Evolutionary conservation across 352 stramenopile species (phyloP).

Genomic region (Globisporangium carolinianum): DNA sequence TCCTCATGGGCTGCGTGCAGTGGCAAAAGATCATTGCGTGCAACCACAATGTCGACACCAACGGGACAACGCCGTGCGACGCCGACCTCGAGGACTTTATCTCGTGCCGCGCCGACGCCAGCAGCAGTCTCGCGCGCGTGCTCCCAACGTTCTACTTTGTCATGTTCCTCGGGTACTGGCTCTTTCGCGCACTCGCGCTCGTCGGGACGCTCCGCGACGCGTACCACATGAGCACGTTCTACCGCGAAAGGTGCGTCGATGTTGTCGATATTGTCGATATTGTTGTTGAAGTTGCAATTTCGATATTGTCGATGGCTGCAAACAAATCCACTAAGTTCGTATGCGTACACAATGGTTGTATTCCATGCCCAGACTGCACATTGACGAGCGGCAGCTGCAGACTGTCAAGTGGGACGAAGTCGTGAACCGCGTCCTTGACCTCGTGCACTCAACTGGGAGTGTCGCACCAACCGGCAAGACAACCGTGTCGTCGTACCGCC

Average conservation of each 20-base stretch:
- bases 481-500: constrained; percentile 73
- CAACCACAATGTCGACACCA: constrained; percentile 28
- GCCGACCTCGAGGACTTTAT: constrained; percentile 65
- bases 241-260: constrained; percentile 59
- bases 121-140: constrained; percentile 42
- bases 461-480: constrained; percentile 82
- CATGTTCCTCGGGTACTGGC: constrained; percentile 93
- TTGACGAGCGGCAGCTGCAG: constrained; percentile 80
- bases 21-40: constrained; percentile 89
- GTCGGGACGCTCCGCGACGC: constrained; percentile 82
- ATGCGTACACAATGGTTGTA: too few species aligned
- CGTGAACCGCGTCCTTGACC: constrained; percentile 77
- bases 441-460: constrained; percentile 36
- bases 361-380: constrained; percentile 49
- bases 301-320: not conserved
- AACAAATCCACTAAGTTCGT: too few species aligned
- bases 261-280: too few species aligned
- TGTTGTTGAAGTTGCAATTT: not conserved
- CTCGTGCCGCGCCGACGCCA: constrained; percentile 48
- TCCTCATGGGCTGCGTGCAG: constrained; percentile 94
- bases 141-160: constrained; percentile 89
- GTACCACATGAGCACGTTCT: constrained; percentile 88
- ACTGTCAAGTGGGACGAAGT: constrained; percentile 87
- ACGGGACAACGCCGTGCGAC: constrained; percentile 75
- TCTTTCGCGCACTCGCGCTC: constrained; percentile 81